These are phyloP conservation scores for Colletotrichum sidae DNA, from an alignment of 2,329 filamentous ascomycete species.

Conservation along the genomic window DNA sequence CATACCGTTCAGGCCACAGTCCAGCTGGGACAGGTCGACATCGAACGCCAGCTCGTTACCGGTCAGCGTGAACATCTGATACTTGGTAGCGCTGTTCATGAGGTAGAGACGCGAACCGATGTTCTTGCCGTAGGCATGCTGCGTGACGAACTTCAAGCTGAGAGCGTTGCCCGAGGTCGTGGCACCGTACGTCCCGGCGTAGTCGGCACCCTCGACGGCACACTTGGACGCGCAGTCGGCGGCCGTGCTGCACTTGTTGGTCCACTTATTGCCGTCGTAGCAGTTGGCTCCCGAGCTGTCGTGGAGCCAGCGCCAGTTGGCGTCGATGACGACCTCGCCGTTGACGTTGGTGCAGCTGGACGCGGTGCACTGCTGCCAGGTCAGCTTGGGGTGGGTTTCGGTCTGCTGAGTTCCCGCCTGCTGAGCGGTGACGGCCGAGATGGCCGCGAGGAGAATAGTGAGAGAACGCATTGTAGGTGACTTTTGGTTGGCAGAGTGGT, in stretches of 20 bases:
- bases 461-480: constrained; percentile 22
- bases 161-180: constrained; percentile 58
- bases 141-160: constrained; percentile 64
- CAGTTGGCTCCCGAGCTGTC: constrained; percentile 54
- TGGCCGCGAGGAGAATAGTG: constrained; percentile 17
- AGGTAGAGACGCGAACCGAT: constrained; percentile 67
- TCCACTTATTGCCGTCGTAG: constrained; percentile 58
- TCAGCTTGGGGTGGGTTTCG: constrained; percentile 42
- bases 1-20: constrained; percentile 72
- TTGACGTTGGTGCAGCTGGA: constrained; percentile 51
- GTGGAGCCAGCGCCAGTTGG: constrained; percentile 68
- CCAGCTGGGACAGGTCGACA: constrained; percentile 72
- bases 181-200: constrained; percentile 59
- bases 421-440: constrained; percentile 42
- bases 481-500: not conserved
- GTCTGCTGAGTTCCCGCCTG: constrained; percentile 40
- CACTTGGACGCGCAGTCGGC: constrained; percentile 57
- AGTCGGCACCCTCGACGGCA: constrained; percentile 59
- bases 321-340: constrained; percentile 60
- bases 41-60: constrained; percentile 75
- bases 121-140: constrained; percentile 56
- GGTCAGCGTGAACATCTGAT: constrained; percentile 70
- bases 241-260: constrained; percentile 51
- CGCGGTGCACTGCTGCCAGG: constrained; percentile 42
- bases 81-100: constrained; percentile 65